Base-by-base conservation (phyloP, 208 protist species). In the Trichomonas vaginalis region DNA sequence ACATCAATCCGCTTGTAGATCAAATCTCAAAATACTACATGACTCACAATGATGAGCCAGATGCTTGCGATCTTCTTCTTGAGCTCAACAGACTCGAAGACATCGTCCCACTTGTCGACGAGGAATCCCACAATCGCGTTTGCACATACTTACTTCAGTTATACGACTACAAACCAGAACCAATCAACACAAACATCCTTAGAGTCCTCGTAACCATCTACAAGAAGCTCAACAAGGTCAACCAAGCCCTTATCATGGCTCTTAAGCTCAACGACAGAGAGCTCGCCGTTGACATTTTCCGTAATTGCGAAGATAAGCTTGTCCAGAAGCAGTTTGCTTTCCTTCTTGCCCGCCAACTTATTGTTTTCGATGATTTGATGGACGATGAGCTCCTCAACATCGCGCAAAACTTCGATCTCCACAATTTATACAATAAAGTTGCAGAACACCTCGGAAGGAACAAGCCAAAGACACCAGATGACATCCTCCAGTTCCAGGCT, bases 11-110 rank as follows among this genome's bases (percentile, higher is more conserved):
- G 2, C 4, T 70, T 70, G 4, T 27, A 0, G 96, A 96, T 39
- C 79, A 97, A 92, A 97, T 97, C 2, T 70, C 97, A 12, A 90
- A 96, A n/a, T 98, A 97, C 95, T 98, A 99, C 97, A 97, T 99
- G n/a, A 96, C 96, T 1, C 98, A 99, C 96, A 98, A 99, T 95
- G 98, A 98, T 79, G 99, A 99, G 96, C 97, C 98, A 39, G 98
- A 99, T 32, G 99, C 99, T 15, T 98, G 99, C 95, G 99, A 99
- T 96, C 97, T 99, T n/a, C 96, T 99, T 37, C 98, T 99, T 0
- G 37, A 96, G 27, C 96, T 96, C 15, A 46, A 95, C 21, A 96
- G 98, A 86, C 96, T 99, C 4, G 96, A 97, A 17, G 97, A 98
- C 37, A 98, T 99, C 80, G 95, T 98, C 47, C 96, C 96, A n/a